A percentile compares a stretch with the other conserved stretches of the same genome.
Evolutionary conservation across 140 eudicot species (phyloP).

Genomic region (Anethum foeniculum): DNA sequence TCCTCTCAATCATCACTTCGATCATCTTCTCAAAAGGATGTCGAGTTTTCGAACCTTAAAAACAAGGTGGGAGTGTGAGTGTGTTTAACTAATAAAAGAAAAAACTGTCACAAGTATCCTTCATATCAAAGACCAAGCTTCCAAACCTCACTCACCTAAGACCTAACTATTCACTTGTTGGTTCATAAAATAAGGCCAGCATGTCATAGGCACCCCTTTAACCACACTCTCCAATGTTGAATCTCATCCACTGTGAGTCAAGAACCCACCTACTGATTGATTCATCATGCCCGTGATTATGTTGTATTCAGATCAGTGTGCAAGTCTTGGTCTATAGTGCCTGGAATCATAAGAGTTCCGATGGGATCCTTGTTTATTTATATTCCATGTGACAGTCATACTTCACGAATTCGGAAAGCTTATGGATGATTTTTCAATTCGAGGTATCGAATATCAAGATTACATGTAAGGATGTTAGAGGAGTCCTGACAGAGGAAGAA

Average conservation of each 20-base stretch:
- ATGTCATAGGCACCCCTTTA: constrained; percentile 57
- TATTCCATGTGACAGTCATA: not conserved
- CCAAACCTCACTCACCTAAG: constrained; percentile 45
- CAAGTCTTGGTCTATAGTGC: not conserved
- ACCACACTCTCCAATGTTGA: constrained; percentile 48
- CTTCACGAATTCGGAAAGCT: not conserved
- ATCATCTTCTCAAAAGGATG: constrained; percentile 30
- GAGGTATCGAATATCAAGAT: not conserved
- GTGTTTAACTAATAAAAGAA: not conserved
- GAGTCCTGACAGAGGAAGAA: constrained; percentile 15
- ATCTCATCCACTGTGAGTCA: constrained; percentile 70
- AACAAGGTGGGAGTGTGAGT: too few species aligned
- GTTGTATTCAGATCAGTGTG: not conserved
- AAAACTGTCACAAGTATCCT: constrained; percentile 51
- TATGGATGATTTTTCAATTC: not conserved
- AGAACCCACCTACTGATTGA: constrained; percentile 35
- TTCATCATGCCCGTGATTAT: not conserved
- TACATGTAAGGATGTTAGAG: constrained; percentile 12
- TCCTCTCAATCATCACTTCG: constrained; percentile 43
- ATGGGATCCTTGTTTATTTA: not conserved
- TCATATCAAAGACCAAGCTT: constrained; percentile 61
- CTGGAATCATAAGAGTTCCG: not conserved
- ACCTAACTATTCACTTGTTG: constrained; percentile 50
- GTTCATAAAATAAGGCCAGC: constrained; percentile 58
- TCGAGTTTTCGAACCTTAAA: too few species aligned